Conservation (phyloP, 345 rosid species). For the Euphorbia tirucalli region DNA sequence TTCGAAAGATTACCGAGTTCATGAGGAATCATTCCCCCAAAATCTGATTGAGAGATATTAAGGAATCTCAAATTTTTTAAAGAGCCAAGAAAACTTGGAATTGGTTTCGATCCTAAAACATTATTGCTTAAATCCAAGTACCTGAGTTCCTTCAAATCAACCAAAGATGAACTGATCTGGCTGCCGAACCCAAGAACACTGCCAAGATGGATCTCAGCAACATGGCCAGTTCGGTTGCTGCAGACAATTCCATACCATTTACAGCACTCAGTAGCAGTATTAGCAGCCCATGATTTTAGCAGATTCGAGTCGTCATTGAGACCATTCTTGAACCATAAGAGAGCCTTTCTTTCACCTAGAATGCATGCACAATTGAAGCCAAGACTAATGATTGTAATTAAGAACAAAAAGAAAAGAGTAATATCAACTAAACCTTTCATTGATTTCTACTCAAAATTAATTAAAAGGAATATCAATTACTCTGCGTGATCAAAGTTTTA, state of each 20-base stretch:
- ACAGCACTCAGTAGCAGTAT: slow-evolving; percentile 17
- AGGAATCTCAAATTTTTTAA: slow-evolving; percentile 17
- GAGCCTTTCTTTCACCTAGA: neutral
- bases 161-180: slow-evolving; percentile 19
- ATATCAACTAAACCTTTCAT: neutral
- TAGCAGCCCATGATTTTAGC: neutral
- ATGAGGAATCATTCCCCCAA: slow-evolving; percentile 22
- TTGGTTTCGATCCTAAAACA: neutral
- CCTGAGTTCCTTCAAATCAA: slow-evolving; percentile 21
- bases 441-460: neutral
- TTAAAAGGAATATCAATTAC: no score
- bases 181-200: no score
- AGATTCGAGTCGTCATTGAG: neutral
- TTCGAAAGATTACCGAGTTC: slow-evolving; percentile 30
- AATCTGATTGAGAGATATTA: slow-evolving; percentile 20
- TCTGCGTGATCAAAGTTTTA: no score
- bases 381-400: neutral
- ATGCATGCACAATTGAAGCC: neutral
- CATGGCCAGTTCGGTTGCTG: slow-evolving; percentile 21
- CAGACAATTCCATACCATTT: slow-evolving; percentile 28
- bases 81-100: slow-evolving; percentile 20
- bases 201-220: neutral
- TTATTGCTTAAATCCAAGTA: slow-evolving; percentile 25
- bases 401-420: neutral
- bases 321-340: neutral